phyloP scores from a whole-genome alignment of 73 alveolate genomes.

The Paramecium primaurelia region DNA sequence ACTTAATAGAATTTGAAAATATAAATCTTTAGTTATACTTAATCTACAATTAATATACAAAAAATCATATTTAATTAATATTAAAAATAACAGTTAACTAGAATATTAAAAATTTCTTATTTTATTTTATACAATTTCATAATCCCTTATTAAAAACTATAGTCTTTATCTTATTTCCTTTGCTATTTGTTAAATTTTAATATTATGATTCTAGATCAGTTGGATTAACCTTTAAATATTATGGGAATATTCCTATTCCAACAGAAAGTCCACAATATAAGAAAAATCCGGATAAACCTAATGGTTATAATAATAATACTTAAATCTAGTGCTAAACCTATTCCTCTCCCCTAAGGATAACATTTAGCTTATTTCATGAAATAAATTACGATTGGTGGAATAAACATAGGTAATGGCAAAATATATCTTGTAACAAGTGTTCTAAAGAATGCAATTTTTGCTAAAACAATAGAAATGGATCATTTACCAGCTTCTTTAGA shows the following conservation, averaged over 20 bases:
- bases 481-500: constrained; percentile 19
- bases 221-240: constrained; percentile 25
- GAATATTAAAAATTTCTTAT: not conserved
- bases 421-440: constrained; percentile 28
- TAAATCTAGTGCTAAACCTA: not conserved
- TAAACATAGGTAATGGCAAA: constrained; percentile 1
- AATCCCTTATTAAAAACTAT: constrained; percentile 28
- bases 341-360: not conserved
- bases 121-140: not conserved
- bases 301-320: not conserved
- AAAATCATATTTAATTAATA: too few species aligned
- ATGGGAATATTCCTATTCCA: constrained; percentile 35
- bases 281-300: constrained; percentile 19
- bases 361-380: not conserved
- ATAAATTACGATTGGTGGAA: constrained; percentile 10
- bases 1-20: too few species aligned
- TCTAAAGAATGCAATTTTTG: constrained; percentile 22
- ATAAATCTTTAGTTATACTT: too few species aligned
- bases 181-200: not conserved
- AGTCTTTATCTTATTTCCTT: not conserved
- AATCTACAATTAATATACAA: too few species aligned
- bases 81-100: not conserved
- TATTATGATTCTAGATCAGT: not conserved
- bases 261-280: constrained; percentile 34
- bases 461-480: not conserved